phyloP scores from a whole-genome alignment of 306 rosid species.

The Sesbania bispinosa region DNA sequence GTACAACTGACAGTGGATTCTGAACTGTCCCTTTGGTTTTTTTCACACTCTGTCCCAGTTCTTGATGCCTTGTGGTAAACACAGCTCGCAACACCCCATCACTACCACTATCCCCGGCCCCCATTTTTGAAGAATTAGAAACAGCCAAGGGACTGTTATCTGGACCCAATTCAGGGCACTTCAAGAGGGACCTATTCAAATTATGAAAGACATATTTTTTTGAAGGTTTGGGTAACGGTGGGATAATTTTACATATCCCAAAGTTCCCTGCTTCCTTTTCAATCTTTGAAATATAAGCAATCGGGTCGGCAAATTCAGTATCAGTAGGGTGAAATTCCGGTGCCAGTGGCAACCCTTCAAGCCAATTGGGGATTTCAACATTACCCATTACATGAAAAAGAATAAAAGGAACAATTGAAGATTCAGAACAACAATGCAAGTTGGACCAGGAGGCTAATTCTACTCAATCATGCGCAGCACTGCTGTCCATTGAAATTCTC shows the following conservation, averaged over 20 bases:
- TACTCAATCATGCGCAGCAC: conserved; percentile 32
- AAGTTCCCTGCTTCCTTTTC: conserved; percentile 88
- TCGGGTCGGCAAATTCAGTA: conserved; percentile 93
- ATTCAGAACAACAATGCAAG: conserved; percentile 35
- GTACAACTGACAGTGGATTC: conserved; percentile 45
- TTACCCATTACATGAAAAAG: conserved; percentile 58
- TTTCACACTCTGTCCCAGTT: conserved; percentile 69
- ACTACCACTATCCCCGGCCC: conserved; percentile 40
- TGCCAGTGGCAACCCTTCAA: conserved; percentile 80
- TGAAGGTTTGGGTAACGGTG: conserved; percentile 91
- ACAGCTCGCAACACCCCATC: conserved; percentile 66
- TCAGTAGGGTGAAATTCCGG: conserved; percentile 95
- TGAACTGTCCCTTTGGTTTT: conserved; percentile 61
- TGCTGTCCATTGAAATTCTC: conserved; percentile 3
- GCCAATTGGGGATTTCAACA: conserved; percentile 88
- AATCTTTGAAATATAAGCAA: conserved; percentile 95
- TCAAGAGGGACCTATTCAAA: conserved; percentile 81
- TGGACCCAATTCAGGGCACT: conserved; percentile 58
- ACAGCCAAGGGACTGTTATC: conserved; percentile 31
- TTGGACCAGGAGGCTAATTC: conserved; percentile 25
- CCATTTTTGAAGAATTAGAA: conserved; percentile 33
- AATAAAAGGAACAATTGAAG: neutral
- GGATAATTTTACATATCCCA: conserved; percentile 94
- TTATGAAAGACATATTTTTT: conserved; percentile 70
- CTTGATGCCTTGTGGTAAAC: conserved; percentile 95